Base-by-base conservation (phyloP, 2,329 filamentous ascomycete species). In the Coccinonectria pachysandricola region DNA sequence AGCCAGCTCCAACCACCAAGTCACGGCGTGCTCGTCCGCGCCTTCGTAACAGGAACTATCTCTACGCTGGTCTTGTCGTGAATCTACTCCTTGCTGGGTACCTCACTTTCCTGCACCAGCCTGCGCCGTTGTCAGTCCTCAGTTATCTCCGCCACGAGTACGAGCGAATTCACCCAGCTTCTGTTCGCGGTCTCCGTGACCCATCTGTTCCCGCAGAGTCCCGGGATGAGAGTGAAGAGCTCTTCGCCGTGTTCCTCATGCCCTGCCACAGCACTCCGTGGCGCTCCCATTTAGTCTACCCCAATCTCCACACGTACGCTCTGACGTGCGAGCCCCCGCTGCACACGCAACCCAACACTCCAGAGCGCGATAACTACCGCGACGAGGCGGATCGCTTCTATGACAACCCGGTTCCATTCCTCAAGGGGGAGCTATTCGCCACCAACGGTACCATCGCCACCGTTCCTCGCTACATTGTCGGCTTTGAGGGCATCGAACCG, bases 231-330 rank as follows among this genome's bases (percentile, higher is more conserved):
- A 19, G 17, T 8, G 40, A 47, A 6, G 66, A 71, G 32, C 63
- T 75, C 8, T 78, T 77, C 43, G 73, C 78, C 17, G 79, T 80
- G 12, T 95, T 96, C 57, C 68, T 98, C 13, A 93, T 87, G 69
- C 91, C 91, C 7, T 98, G 91, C 58, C 91, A 98, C 62, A 83
- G 81, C 39, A 96, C 88, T 1, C 88, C 91, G 3, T 96, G 91
- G 88, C 80, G 87, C 45, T 86, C 80, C 10, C 82, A 92, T 47
- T 68, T 96, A 19, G 65, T 92, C 34, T 72, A 91, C 47, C 72
- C 83, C 0, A 59, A 63, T 15, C 74, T 95, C 27, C 59, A 72
- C 31, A 86, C 85, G 4, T 87, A 87, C 64, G 88, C 87, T 0
- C 62, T 96, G 10, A 80, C 81, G 5, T 98, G 91, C 54, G 87